These are phyloP conservation scores for Metarhizium robertsii DNA, from an alignment of 2,329 filamentous ascomycete genomes.

Conservation along the genomic window DNA sequence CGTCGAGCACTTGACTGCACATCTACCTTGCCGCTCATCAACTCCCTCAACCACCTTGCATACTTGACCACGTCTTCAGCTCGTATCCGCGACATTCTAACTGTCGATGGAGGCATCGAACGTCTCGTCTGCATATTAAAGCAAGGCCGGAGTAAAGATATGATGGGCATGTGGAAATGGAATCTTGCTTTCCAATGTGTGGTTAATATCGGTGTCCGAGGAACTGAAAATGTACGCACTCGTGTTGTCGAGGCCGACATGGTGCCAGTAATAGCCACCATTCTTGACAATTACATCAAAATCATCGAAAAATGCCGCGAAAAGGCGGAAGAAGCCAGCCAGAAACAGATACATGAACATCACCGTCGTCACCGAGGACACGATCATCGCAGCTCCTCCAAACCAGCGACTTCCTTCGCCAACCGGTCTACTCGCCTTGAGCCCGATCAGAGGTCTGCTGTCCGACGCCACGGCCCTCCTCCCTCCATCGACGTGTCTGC, in stretches of 20 bases:
- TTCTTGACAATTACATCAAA: conserved; percentile 96
- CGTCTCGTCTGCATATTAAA: conserved; percentile 95
- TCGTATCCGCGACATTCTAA: conserved; percentile 93
- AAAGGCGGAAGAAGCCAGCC: conserved; percentile 74
- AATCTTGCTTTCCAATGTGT: conserved; percentile 98
- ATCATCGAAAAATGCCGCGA: conserved; percentile 88
- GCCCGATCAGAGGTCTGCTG: conserved; percentile 52
- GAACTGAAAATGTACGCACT: conserved; percentile 88
- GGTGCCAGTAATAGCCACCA: conserved; percentile 97
- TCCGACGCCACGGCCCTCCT: conserved; percentile 72
- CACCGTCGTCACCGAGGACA: conserved; percentile 39
- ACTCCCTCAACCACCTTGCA: conserved; percentile 96
- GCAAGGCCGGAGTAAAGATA: conserved; percentile 89
- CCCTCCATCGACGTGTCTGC: conserved; percentile 52
- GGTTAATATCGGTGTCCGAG: conserved; percentile 95
- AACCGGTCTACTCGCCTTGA: conserved; percentile 45
- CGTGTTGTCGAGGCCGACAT: conserved; percentile 97
- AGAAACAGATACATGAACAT: conserved; percentile 51
- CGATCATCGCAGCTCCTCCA: conserved; percentile 37
- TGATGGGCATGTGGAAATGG: conserved; percentile 99
- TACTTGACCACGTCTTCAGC: conserved; percentile 97
- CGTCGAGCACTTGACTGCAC: conserved; percentile 96
- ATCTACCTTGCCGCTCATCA: conserved; percentile 93
- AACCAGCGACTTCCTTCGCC: conserved; percentile 40
- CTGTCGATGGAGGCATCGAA: conserved; percentile 97